Base-by-base conservation (phyloP, 495 filamentous ascomycete genomes). In the Clavariopsis aquatica region DNA sequence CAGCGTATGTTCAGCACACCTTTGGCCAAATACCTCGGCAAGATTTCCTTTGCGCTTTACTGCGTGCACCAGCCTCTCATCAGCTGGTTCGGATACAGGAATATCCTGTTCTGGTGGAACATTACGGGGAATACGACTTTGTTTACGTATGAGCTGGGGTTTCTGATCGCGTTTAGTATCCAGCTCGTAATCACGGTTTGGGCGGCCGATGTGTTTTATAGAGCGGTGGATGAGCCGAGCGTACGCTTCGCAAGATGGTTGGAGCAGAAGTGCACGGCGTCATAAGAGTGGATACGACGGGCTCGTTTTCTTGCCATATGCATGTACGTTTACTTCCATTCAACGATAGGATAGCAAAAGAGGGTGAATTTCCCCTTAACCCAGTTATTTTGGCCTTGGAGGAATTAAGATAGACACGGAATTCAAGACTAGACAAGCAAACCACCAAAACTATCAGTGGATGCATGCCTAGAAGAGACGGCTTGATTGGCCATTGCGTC, bases 11-110 rank as follows among this genome's bases (percentile, higher is more conserved):
- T 55, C 52, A 31, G 20, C 24, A 55, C 52, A 6, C 26, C 24
- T 2, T 19, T 55, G 31, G 52, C 52, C 6, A 31, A 28, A 55
- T 55, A 55, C 27, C 31, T 55, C 2, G 52, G 52, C 52, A 55
- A 38, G 24, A 55, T 38, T 27, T 31, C 27, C 6, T 55, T 31
- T 22, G 12, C 52, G 52, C 52, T 55, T 1, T 55, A 55, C 29
- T 36, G 24, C 19, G 52, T 55, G 2, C 52, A 55, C 52, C 24
- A 31, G 26, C 29, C 52, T 13, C 24, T 55, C 12, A 5, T 55
- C 20, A 29, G 10, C 26, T 31, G 24, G 52, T 55, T 55, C 19
- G 52, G 52, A n/a, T 55, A 31, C n/a, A 31, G 6, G 26, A 55
- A 36, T 20, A 19, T 55, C n/a, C 1, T 10, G 52, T 22, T 38